These are phyloP conservation scores for Macadamia integrifolia DNA, from an alignment of 164 flowering plant genomes.

Conservation along the genomic window DNA sequence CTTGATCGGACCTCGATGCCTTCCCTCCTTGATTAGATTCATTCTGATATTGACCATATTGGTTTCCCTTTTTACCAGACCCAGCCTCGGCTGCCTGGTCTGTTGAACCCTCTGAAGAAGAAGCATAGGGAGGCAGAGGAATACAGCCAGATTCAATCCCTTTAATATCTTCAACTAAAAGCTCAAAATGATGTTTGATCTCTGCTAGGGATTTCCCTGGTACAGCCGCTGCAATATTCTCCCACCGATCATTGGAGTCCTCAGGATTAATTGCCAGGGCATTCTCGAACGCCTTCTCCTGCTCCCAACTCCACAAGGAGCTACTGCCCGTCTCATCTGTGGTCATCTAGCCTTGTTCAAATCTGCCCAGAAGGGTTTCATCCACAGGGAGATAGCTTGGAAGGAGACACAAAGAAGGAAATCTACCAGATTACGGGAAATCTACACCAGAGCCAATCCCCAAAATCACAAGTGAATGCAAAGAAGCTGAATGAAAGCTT, in stretches of 20 bases:
- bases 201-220: conserved; percentile 73
- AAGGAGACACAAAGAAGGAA: conserved; percentile 1
- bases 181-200: conserved; percentile 69
- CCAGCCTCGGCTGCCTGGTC: conserved; percentile 55
- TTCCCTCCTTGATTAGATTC: conserved; percentile 63
- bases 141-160: conserved; percentile 74
- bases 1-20: conserved; percentile 71
- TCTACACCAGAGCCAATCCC: conserved; percentile 13
- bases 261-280: conserved; percentile 66
- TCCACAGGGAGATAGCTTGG: conserved; percentile 1
- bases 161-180: conserved; percentile 66
- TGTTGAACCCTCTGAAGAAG: conserved; percentile 50
- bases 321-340: conserved; percentile 44
- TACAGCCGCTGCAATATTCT: conserved; percentile 70
- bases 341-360: conserved; percentile 44
- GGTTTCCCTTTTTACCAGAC: conserved; percentile 46
- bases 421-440: conserved; percentile 12
- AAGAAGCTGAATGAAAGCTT: conserved; percentile 4
- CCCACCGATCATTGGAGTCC: conserved; percentile 73
- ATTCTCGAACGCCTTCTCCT: conserved; percentile 83
- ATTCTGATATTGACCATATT: conserved; percentile 33
- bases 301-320: conserved; percentile 74
- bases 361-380: conserved; percentile 11
- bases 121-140: conserved; percentile 62
- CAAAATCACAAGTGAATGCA: conserved; percentile 8